These are phyloP conservation scores for Annulohypoxylon stygium DNA, from an alignment of 495 filamentous ascomycete species.

Conservation along the genomic window DNA sequence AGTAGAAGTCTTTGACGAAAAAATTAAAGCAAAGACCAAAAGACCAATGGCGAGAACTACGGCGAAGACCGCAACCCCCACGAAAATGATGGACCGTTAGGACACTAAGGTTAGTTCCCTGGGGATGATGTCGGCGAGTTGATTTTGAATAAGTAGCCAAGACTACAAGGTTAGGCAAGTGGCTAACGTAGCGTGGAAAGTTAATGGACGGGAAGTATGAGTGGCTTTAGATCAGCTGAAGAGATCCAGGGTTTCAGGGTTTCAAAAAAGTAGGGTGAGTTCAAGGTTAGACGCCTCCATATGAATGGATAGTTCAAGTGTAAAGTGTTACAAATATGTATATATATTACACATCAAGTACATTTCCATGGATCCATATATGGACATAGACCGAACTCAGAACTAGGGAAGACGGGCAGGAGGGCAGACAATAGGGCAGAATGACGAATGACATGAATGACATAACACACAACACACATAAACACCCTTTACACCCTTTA, in stretches of 20 bases:
- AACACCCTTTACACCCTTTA: constrained; percentile 1
- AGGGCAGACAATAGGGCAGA: constrained; percentile 7
- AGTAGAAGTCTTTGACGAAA: neutral
- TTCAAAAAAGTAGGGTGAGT: constrained; percentile 2
- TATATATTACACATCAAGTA: neutral
- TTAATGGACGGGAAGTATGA: constrained; percentile 9
- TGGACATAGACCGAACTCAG: neutral
- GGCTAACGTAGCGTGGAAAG: constrained; percentile 16
- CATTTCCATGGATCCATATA: neutral
- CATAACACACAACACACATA: constrained; percentile 1
- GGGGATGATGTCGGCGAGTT: neutral
- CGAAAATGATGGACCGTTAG: neutral
- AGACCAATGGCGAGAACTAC: neutral
- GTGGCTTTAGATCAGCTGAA: constrained; percentile 17
- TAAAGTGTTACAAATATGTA: constrained; percentile 15
- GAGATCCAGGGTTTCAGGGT: constrained; percentile 3
- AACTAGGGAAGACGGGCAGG: neutral
- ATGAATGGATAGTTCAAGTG: neutral
- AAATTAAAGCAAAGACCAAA: neutral
- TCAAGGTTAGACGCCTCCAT: constrained; percentile 9
- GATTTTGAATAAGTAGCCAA: constrained; percentile 1
- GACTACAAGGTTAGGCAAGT: neutral
- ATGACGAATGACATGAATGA: constrained; percentile 21
- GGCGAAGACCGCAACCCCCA: neutral
- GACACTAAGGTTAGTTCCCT: neutral